Evolutionary conservation across 305 asterid genomes (phyloP), one percentile per base, ranked within the genome.

Genomic region (Fraxinus paxiana): DNA sequence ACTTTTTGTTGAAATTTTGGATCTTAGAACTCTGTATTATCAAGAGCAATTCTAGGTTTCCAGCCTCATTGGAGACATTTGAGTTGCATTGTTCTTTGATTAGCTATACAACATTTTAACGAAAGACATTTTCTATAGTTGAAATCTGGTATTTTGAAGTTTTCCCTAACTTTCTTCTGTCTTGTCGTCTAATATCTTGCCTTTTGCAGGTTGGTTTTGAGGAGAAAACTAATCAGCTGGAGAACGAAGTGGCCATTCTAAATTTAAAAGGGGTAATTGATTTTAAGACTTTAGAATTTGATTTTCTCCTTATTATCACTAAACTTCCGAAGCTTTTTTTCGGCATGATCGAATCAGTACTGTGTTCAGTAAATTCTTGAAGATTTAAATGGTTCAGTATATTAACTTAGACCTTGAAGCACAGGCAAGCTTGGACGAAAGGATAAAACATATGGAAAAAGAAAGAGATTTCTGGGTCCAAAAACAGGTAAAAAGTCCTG

Each of bases 401-500:
- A 30, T 74, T 7, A 3, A 72, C 61, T 70, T 61, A 24, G 6
- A 63, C 72, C n/a, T 22, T 63, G 72, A 59, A 65, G 13, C 0
- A 1, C 82, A 91, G 95, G 94, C 82, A 79, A 81, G 78, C 83
- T 87, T 91, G 73, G 92, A 88, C 67, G 84, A 74, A 31, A 80
- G 83, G 89, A 86, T 90, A 76, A 77, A 83, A 83, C 89, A 89
- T 30, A 80, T 88, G 82, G 92, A 88, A 80, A 85, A 79, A 80
- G 94, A 88, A 79, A 80, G 93, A 88, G 87, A 86, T 80, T 81
- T 87, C 37, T 90, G 91, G 97, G 59, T 80, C 85, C 90, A 85
- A 79, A 92, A 89, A 83, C 92, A 90, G 93, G 97, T 92, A 74
- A 34, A 74, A 74, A 41, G 43, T 78, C 74, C 46, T 73, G 56